Percentiles rank a stretch among this genome's conserved stretches.
These are phyloP conservation scores for Lizonia empirigonia DNA, from an alignment of 2,329 filamentous ascomycete genomes.

Conservation along the genomic window DNA sequence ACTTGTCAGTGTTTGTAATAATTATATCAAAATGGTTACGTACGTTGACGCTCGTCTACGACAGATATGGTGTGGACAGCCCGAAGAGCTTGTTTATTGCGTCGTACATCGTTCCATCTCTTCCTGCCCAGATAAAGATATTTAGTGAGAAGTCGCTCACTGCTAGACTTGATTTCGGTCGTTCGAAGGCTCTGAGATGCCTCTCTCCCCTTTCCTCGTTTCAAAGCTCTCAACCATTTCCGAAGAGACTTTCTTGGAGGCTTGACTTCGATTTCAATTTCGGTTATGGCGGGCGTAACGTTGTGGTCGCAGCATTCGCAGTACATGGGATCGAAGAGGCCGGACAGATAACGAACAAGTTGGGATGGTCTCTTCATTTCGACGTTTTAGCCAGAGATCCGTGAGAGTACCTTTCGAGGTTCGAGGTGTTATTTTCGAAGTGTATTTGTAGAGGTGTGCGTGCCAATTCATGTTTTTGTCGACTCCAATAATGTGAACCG, in stretches of 20 bases:
- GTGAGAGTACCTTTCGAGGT: not conserved
- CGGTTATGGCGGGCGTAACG: no score
- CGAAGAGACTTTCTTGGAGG: not conserved
- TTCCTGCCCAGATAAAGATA: not conserved
- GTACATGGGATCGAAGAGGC: not conserved
- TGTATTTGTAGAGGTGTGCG: no score
- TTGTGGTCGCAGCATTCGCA: constrained; percentile 12
- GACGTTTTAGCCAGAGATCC: not conserved
- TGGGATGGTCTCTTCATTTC: not conserved
- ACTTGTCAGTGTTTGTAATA: not conserved
- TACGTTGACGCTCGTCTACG: not conserved
- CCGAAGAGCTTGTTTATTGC: not conserved
- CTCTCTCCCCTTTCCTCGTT: not conserved
- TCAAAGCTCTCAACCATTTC: not conserved
- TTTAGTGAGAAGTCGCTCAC: not conserved
- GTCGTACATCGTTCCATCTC: not conserved
- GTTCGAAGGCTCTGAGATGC: not conserved
- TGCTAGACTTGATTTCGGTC: not conserved
- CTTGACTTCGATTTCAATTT: not conserved
- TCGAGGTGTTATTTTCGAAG: no score
- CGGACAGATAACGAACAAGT: not conserved
- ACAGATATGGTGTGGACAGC: not conserved
- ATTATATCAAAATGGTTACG: not conserved
- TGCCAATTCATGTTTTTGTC: no score
- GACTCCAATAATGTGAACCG: not conserved